Base-by-base conservation (phyloP, 2,329 filamentous ascomycete genomes). In the Calonectria fujianensis region DNA sequence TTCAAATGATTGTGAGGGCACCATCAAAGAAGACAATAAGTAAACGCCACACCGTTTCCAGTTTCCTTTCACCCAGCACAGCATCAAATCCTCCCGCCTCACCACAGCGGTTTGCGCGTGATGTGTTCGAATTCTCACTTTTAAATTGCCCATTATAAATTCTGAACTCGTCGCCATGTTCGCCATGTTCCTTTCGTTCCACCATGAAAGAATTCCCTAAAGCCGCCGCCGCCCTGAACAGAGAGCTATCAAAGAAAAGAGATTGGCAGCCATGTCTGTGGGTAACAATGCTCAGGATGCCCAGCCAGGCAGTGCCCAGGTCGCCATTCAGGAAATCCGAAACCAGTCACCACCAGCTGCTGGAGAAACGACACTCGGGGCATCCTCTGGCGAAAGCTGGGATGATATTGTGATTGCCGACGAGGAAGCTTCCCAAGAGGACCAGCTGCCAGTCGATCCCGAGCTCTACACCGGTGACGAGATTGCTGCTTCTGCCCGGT, bases 1-100 rank as follows among this genome's bases (percentile, higher is more conserved):
- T 31, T 24, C 37, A 48, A 11, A n/a, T 18, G 64, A 41, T 75
- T 76, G 74, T 76, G 72, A 13, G 11, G 37, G 7, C 27, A 24
- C 45, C 6, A 8, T 31, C n/a, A 35, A 73, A 63, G 67, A 76
- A 69, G n/a, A 14, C 31, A 57, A 51, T 16, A 13, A 45, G 11
- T 24, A 54, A 63, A 48, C 27, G 59, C 29, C 37, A 67, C 32
- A 32, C 35, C 48, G 24, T 29, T 51, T 45, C n/a, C 20, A 32
- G 18, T 35, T 32, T 64, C 48, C 29, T 37, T 57, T 18, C 10
- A 66, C n/a, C 13, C 20, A 8, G 1, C 27, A 29, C 14, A 8
- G 10, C 24, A n/a, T 32, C n/a, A 29, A 7, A 14, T 37, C 52
- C 75, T 70, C 7, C 4, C 20, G 8, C 11, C 41, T 48, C 41